phyloP scores from a whole-genome alignment of 1,284 basidiomycete genomes.

The Ustilago shanxiensis region DNA sequence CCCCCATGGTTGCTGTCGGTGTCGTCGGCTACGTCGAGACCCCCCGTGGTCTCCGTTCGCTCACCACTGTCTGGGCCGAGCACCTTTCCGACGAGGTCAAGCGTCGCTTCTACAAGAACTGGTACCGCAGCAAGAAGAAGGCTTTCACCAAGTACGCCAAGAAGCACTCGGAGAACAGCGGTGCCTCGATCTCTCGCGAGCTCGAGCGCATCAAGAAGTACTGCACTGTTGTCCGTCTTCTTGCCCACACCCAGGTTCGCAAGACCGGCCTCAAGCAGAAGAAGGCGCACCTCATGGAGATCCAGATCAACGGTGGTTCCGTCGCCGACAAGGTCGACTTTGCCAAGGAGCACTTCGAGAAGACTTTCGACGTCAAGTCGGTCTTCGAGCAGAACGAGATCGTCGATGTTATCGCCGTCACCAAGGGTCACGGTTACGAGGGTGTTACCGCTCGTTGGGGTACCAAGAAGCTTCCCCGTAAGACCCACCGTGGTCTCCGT shows the following conservation, averaged over 20 bases:
- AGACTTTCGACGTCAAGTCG: constrained; percentile 86
- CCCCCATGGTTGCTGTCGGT: constrained; percentile 96
- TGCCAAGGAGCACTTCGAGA: constrained; percentile 95
- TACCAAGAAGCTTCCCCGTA: constrained; percentile 96
- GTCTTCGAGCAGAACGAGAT: constrained; percentile 98
- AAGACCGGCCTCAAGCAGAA: constrained; percentile 98
- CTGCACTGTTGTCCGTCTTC: constrained; percentile 99
- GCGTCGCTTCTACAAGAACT: constrained; percentile 99
- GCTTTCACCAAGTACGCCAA: constrained; percentile 98
- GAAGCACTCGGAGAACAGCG: constrained; percentile 96
- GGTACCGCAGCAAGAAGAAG: constrained; percentile 99
- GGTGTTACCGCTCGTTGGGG: constrained; percentile 99
- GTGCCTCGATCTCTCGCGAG: constrained; percentile 92
- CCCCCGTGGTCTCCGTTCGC: constrained; percentile 93
- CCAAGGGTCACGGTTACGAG: constrained; percentile 99
- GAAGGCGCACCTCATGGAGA: constrained; percentile 99
- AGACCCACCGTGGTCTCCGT: constrained; percentile 99
- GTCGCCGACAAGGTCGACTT: constrained; percentile 98
- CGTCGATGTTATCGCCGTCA: constrained; percentile 97
- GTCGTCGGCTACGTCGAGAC: constrained; percentile 99
- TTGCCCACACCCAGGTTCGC: constrained; percentile 94
- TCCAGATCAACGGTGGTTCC: constrained; percentile 98
- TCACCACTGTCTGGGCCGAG: constrained; percentile 79
- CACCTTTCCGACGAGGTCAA: constrained; percentile 86
- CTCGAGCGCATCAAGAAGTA: constrained; percentile 99